Evolutionary conservation across 192 early-diverging fungal genomes (phyloP).

Genomic region (Mortierella hygrophila): DNA sequence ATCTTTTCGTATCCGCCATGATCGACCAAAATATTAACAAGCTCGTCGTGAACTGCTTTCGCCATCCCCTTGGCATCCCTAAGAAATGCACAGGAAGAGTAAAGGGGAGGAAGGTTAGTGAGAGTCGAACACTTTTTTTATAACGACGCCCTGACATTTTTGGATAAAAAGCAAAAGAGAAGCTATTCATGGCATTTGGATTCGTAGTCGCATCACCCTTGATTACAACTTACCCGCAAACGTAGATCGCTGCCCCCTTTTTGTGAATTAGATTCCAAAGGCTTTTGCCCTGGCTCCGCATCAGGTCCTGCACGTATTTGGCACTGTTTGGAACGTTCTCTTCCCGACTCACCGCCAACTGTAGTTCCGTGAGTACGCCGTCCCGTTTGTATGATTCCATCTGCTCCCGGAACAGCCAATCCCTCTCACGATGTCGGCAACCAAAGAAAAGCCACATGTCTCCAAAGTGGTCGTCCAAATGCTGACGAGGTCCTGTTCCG

Average conservation of each 20-base stretch:
- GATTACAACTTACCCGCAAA: constrained; percentile 72
- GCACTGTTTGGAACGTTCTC: constrained; percentile 49
- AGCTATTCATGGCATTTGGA: too few relatives aligned
- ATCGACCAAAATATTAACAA: constrained; percentile 73
- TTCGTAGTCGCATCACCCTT: too few relatives aligned
- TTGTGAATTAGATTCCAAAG: constrained; percentile 70
- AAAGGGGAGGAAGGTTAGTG: background rate
- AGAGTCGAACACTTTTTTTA: background rate
- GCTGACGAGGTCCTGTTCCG: constrained; percentile 26
- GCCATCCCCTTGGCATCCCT: constrained; percentile 92
- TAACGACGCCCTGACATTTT: background rate
- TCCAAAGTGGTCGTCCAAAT: constrained; percentile 63
- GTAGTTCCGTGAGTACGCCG: constrained; percentile 70
- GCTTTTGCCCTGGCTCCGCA: constrained; percentile 66
- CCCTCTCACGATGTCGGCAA: constrained; percentile 74
- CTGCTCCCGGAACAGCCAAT: constrained; percentile 79
- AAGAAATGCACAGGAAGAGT: constrained; percentile 15
- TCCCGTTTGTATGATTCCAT: constrained; percentile 61
- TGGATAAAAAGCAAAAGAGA: background rate
- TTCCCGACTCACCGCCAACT: constrained; percentile 77
- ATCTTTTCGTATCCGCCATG: constrained; percentile 60
- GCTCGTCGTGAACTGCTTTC: constrained; percentile 83
- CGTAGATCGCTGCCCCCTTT: constrained; percentile 76
- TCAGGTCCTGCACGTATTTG: constrained; percentile 90
- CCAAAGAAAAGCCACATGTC: constrained; percentile 86